phyloP scores from a whole-genome alignment of 2,329 filamentous ascomycete species.

The Alternaria panax region DNA sequence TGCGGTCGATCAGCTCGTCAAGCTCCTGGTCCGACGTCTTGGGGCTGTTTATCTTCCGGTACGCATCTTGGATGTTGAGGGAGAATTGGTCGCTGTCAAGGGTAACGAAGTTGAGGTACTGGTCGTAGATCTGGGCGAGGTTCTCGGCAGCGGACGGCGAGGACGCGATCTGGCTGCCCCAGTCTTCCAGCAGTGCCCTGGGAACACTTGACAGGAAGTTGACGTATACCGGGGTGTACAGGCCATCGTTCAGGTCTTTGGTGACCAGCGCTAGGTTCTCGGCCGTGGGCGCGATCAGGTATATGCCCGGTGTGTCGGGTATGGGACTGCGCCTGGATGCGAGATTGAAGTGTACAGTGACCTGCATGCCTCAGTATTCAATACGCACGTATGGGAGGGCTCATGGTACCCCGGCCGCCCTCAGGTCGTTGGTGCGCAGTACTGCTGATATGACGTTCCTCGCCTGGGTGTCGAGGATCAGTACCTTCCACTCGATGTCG shows the following conservation, averaged over 20 bases:
- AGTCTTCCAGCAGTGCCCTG: slow-evolving; percentile 89
- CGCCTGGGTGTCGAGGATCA: slow-evolving; percentile 92
- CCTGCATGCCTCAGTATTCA: slow-evolving; percentile 68
- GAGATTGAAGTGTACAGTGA: slow-evolving; percentile 65
- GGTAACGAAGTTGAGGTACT: slow-evolving; percentile 49
- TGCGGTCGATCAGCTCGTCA: slow-evolving; percentile 84
- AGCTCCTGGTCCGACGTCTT: slow-evolving; percentile 89
- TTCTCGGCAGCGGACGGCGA: slow-evolving; percentile 84
- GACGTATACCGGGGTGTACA: slow-evolving; percentile 89
- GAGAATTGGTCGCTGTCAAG: slow-evolving; percentile 4
- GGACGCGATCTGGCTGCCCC: slow-evolving; percentile 81
- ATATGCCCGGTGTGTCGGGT: slow-evolving; percentile 79
- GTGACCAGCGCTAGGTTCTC: slow-evolving; percentile 85
- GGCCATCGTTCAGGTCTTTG: slow-evolving; percentile 80
- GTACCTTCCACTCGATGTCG: slow-evolving; percentile 57
- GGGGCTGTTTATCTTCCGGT: slow-evolving; percentile 95
- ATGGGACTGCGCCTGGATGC: slow-evolving; percentile 84
- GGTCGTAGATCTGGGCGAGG: slow-evolving; percentile 92
- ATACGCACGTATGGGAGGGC: neutral
- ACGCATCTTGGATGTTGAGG: slow-evolving; percentile 75
- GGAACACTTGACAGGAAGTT: slow-evolving; percentile 97
- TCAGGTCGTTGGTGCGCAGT: slow-evolving; percentile 88
- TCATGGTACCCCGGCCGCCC: slow-evolving; percentile 75
- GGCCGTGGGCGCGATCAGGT: slow-evolving; percentile 88
- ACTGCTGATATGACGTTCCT: slow-evolving; percentile 98